A percentile compares a stretch with the other conserved stretches of the same genome.
Evolutionary conservation across 371 early-diverging fungal species (phyloP).

Genomic region (Mortierella polycephala): DNA sequence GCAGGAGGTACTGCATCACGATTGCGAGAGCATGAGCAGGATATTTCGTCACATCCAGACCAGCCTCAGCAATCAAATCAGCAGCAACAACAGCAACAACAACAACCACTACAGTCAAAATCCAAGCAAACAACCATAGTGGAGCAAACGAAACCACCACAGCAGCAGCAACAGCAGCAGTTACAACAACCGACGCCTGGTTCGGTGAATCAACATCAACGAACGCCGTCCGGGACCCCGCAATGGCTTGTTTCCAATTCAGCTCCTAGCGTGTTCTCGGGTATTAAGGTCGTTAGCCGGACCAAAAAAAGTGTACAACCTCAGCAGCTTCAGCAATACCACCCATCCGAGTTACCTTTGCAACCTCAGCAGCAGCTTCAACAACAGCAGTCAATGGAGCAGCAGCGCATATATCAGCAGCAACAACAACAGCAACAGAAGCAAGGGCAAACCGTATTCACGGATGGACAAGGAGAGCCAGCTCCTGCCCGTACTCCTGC

Average conservation of each 20-base stretch:
- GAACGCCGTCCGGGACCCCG: slow-evolving; percentile 48
- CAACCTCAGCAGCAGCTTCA: slow-evolving; percentile 3
- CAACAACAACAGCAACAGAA: too few species aligned
- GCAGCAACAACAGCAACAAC: slow-evolving; percentile 12
- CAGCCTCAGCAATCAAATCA: slow-evolving; percentile 8
- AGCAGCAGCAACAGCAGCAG: slow-evolving; percentile 4
- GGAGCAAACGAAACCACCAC: slow-evolving; percentile 10
- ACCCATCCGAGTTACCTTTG: neutral
- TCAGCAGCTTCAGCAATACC: slow-evolving; percentile 3
- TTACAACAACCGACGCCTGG: slow-evolving; percentile 8
- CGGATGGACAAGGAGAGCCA: too few species aligned
- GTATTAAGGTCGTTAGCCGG: slow-evolving; percentile 24
- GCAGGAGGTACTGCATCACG: neutral
- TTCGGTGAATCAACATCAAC: slow-evolving; percentile 41
- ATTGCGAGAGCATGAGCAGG: too few species aligned
- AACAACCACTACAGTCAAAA: slow-evolving; percentile 6
- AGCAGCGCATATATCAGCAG: neutral
- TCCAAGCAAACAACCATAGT: neutral
- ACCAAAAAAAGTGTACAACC: slow-evolving; percentile 11
- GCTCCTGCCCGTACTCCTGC: too few species aligned
- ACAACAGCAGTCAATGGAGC: neutral
- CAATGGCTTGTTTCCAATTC: slow-evolving; percentile 48
- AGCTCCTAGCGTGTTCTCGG: slow-evolving; percentile 15
- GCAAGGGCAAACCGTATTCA: too few species aligned
- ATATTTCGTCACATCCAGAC: neutral